Evolutionary conservation across 345 rosid species (phyloP).

Genomic region (Trapa incisa): DNA sequence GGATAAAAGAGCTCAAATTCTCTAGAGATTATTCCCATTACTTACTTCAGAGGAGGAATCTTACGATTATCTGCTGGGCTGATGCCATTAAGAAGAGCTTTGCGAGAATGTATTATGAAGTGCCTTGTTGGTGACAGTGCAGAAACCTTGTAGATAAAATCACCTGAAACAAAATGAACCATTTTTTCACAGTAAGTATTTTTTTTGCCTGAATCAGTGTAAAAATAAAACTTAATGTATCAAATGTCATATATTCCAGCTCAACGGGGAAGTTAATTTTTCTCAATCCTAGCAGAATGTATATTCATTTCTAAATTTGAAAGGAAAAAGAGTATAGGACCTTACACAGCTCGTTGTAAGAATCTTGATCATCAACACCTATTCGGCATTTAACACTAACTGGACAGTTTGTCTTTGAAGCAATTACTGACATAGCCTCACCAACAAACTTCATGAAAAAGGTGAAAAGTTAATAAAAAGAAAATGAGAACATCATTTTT

Average conservation of each 20-base stretch:
- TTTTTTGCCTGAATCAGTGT: too few relatives aligned
- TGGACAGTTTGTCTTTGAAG: slow-evolving; percentile 75
- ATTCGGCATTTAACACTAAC: slow-evolving; percentile 94
- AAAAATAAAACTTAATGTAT: slow-evolving; percentile 1
- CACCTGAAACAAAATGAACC: slow-evolving; percentile 38
- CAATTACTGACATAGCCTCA: slow-evolving; percentile 94
- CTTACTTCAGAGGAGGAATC: slow-evolving; percentile 87
- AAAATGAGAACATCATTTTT: not conserved
- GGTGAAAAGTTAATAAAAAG: not conserved
- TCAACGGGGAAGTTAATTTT: too few relatives aligned
- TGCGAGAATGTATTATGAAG: slow-evolving; percentile 91
- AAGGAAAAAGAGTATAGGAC: too few relatives aligned
- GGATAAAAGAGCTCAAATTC: not conserved
- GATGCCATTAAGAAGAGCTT: slow-evolving; percentile 83
- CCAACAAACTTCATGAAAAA: slow-evolving; percentile 62
- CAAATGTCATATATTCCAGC: slow-evolving; percentile 18
- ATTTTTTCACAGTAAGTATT: not conserved
- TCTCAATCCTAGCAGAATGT: too few relatives aligned
- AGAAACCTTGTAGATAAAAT: slow-evolving; percentile 84
- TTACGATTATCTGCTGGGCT: slow-evolving; percentile 90
- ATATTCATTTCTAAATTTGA: too few relatives aligned
- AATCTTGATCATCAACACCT: slow-evolving; percentile 92
- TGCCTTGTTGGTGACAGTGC: slow-evolving; percentile 87
- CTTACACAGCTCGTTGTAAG: slow-evolving; percentile 76
- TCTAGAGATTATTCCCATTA: not conserved